These are phyloP conservation scores for Melaleuca quinquenervia DNA, from an alignment of 345 rosid species.

Conservation along the genomic window DNA sequence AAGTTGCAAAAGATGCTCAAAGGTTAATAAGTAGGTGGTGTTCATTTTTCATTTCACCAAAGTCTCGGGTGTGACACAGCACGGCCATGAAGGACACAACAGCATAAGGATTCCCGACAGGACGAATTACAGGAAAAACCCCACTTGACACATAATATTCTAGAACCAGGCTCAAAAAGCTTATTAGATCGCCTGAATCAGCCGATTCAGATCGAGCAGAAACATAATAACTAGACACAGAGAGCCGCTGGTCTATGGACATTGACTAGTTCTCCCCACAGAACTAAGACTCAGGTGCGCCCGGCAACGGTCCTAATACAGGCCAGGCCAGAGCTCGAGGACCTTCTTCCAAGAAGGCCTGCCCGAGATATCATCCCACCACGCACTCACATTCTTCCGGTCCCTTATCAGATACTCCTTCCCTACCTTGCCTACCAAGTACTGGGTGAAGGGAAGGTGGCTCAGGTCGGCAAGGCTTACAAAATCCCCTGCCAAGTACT, in stretches of 20 bases:
- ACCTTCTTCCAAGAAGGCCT: constrained; percentile 60
- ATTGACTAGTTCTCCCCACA: background rate
- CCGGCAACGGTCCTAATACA: background rate
- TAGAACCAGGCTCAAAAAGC: background rate
- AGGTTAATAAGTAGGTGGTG: background rate
- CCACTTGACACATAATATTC: background rate
- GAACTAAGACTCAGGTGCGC: background rate
- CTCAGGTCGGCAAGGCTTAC: constrained; percentile 67
- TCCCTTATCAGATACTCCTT: constrained; percentile 40
- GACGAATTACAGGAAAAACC: background rate
- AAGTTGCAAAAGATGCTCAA: background rate
- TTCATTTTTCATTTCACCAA: background rate
- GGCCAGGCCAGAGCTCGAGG: constrained; percentile 7
- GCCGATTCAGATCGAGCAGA: background rate
- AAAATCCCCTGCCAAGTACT: constrained; percentile 63
- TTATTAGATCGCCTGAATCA: background rate
- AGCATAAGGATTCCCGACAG: background rate
- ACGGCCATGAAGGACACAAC: background rate
- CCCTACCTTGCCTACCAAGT: constrained; percentile 42
- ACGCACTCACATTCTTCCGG: constrained; percentile 50
- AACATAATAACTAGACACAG: background rate
- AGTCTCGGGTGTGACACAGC: background rate
- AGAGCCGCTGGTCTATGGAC: no score
- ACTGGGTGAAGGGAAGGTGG: constrained; percentile 48
- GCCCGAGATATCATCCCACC: constrained; percentile 60